phyloP scores from a whole-genome alignment of 2,329 filamentous ascomycete species.

The Talaromyces amestolkiae region DNA sequence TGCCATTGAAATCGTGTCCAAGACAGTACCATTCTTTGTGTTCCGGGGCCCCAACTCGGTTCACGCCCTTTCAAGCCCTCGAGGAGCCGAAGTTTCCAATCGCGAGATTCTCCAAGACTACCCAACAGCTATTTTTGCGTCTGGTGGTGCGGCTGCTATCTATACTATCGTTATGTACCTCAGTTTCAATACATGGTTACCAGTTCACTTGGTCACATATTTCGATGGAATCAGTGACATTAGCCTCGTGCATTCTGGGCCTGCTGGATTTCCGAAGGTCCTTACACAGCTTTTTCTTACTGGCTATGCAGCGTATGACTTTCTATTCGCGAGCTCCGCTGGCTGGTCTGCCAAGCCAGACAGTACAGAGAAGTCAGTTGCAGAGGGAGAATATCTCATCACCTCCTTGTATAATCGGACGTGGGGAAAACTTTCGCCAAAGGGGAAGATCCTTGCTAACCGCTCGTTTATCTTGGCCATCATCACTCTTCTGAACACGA shows the following conservation, averaged over 20 bases:
- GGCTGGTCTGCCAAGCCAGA: conserved; percentile 43
- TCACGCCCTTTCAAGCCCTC: conserved; percentile 56
- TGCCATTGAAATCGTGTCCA: conserved; percentile 65
- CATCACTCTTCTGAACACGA: conserved; percentile 53
- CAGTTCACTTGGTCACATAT: conserved; percentile 68
- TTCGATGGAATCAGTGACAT: conserved; percentile 71
- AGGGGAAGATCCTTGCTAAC: conserved; percentile 62
- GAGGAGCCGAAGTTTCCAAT: conserved; percentile 52
- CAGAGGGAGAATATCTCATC: conserved; percentile 66
- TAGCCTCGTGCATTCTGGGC: conserved; percentile 63
- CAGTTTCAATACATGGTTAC: conserved; percentile 68
- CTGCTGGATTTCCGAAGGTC: conserved; percentile 48
- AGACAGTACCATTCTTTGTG: conserved; percentile 70
- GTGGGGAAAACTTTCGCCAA: conserved; percentile 62
- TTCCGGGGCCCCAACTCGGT: conserved; percentile 65
- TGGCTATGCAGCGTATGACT: conserved; percentile 69
- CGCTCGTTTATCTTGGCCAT: conserved; percentile 57
- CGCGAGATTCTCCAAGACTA: conserved; percentile 64
- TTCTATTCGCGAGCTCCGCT: conserved; percentile 66
- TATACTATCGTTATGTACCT: conserved; percentile 72
- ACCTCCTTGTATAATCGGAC: conserved; percentile 59
- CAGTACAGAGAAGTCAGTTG: conserved; percentile 44
- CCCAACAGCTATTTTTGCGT: conserved; percentile 62
- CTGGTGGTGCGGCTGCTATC: conserved; percentile 66
- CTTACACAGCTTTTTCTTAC: conserved; percentile 61